Evolutionary conservation across 306 rosid species (phyloP), one percentile per base, ranked within the genome.

Genomic region (Ormosia emarginata): DNA sequence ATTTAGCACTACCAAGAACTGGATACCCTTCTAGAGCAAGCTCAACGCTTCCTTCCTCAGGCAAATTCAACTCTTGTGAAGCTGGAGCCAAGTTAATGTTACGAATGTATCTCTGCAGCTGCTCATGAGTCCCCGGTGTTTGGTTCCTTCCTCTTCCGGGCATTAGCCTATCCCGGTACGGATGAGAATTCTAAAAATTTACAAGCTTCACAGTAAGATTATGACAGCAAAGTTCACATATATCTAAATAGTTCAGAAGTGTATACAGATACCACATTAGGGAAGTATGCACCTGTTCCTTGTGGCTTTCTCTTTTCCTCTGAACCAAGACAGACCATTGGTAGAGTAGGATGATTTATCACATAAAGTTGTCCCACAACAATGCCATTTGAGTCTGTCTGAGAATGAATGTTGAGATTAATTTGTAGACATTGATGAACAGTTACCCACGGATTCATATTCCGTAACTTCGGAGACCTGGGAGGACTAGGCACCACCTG

Each of bases 231-330:
- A 36, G 47, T 46, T 14, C 24, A 3, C 5, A 18, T 7, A 4
- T 64, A 55, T 62, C 32, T 34, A 61, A 74, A 72, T 80, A 62
- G 66, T 70, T 68, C 49, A 15, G 15, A 53, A 65, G 74, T 18
- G 56, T 4, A 44, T 24, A 24, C 24, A 86, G 58, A 81, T 90
- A 93, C 94, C 92, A 84, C 46, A 34, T 86, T 92, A 29, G 97
- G 96, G 89, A 91, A 88, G 91, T 89, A 92, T 34, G 95, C 91
- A 55, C 92, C 97, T 0, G 91, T 90, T 88, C 95, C 97, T 74
- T 87, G 90, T 13, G 85, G 87, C 83, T 79, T 92, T 80, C 71
- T 88, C 73, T 81, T 89, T 73, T 92, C 94, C 80, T 91, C 95
- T 41, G 85, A 34, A 39, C 82, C 87, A 18, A 78, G 89, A 33